phyloP scores from a whole-genome alignment of 179 eudicot genomes.

The Silene noctiflora region DNA sequence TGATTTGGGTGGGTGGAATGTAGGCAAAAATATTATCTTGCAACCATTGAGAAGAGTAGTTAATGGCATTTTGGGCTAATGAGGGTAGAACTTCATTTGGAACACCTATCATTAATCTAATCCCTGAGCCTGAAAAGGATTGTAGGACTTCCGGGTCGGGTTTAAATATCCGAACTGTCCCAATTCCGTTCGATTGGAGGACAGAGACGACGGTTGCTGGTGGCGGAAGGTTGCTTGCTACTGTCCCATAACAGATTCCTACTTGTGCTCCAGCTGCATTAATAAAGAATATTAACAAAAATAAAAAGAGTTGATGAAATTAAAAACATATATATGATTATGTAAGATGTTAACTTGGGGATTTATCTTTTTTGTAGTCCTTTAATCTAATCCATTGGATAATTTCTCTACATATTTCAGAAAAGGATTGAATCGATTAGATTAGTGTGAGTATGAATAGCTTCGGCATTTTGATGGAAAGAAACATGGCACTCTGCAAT shows the following conservation, averaged over 20 bases:
- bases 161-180: conserved; percentile 49
- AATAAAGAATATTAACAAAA: not conserved
- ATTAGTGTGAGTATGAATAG: too few species aligned
- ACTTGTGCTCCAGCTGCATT: conserved; percentile 47
- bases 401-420: too few species aligned
- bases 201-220: conserved; percentile 39
- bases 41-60: conserved; percentile 48
- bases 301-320: too few species aligned
- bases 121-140: conserved; percentile 51
- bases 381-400: too few species aligned
- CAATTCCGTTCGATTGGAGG: conserved; percentile 45
- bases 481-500: conserved; percentile 1
- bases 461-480: not conserved
- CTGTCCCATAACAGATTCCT: conserved; percentile 77
- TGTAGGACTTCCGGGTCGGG: conserved; percentile 47
- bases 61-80: conserved; percentile 38
- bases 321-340: not conserved
- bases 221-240: conserved; percentile 67
- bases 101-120: conserved; percentile 56
- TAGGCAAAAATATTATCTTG: conserved; percentile 49
- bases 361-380: too few species aligned
- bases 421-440: too few species aligned
- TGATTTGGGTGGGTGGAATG: conserved; percentile 44
- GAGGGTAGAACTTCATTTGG: conserved; percentile 67
- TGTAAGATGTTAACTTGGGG: not conserved